phyloP scores from a whole-genome alignment of 2,329 filamentous ascomycete species.

The Arthrobotrys megalospora region DNA sequence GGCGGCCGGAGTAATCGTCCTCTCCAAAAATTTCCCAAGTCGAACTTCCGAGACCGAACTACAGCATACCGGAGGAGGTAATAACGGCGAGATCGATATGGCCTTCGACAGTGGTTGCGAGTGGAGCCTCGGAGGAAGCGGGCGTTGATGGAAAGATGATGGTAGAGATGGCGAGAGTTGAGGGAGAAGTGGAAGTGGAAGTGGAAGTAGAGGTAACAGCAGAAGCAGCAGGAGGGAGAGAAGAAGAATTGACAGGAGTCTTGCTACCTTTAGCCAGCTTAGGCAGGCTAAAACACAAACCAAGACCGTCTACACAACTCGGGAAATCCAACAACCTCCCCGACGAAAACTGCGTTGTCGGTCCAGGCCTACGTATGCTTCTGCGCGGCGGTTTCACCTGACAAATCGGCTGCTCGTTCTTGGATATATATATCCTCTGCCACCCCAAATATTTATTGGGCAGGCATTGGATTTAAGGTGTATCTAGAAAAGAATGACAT shows the following conservation, averaged over 20 bases:
- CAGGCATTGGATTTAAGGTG: no score
- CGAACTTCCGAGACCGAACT: slow-evolving; percentile 10
- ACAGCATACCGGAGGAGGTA: slow-evolving; percentile 36
- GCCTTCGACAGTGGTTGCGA: slow-evolving; percentile 8
- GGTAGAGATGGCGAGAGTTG: slow-evolving; percentile 28
- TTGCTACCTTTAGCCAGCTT: slow-evolving; percentile 39
- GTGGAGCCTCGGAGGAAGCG: slow-evolving; percentile 18
- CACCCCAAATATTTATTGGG: no score
- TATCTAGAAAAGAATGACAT: no score
- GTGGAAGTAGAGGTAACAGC: slow-evolving; percentile 32
- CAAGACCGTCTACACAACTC: slow-evolving; percentile 50
- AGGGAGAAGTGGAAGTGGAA: slow-evolving; percentile 29
- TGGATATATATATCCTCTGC: no score
- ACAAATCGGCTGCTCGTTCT: neutral
- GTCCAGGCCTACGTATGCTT: slow-evolving; percentile 19
- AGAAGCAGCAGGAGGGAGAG: slow-evolving; percentile 26
- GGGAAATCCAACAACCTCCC: slow-evolving; percentile 45
- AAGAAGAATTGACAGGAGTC: slow-evolving; percentile 41
- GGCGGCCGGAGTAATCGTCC: slow-evolving; percentile 42
- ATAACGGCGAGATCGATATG: slow-evolving; percentile 3
- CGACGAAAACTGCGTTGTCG: slow-evolving; percentile 19
- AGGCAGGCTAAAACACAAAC: slow-evolving; percentile 36
- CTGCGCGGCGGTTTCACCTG: slow-evolving; percentile 1
- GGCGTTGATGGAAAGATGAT: slow-evolving; percentile 23
- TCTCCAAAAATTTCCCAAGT: slow-evolving; percentile 38